A percentile compares a stretch with the other conserved stretches of the same genome.
phyloP scores from a whole-genome alignment of 768 basidiomycete species.

The Leccinum truebloodii region DNA sequence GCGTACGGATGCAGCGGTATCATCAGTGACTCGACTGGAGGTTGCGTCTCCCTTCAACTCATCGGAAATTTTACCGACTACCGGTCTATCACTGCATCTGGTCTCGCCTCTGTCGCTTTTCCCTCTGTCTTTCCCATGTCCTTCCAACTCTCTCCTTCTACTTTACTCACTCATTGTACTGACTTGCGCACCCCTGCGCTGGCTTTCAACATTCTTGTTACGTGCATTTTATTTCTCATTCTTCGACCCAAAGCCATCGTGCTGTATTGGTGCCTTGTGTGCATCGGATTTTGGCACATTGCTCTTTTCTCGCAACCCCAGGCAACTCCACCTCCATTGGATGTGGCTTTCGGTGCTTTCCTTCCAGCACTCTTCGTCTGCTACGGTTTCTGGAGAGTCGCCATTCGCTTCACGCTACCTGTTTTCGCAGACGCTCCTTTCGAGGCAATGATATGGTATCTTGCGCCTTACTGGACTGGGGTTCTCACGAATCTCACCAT shows the following conservation, averaged over 20 bases:
- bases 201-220: constrained; percentile 70
- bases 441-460: constrained; percentile 73
- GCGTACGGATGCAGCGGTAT: constrained; percentile 50
- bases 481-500: constrained; percentile 72
- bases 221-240: constrained; percentile 66
- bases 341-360: constrained; percentile 74
- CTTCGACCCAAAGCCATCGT: constrained; percentile 71
- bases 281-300: constrained; percentile 86
- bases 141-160: constrained; percentile 53
- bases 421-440: constrained; percentile 66
- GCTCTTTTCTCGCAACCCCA: constrained; percentile 76
- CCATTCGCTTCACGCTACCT: constrained; percentile 74
- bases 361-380: constrained; percentile 76
- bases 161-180: constrained; percentile 58
- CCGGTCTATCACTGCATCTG: constrained; percentile 55
- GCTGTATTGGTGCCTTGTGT: constrained; percentile 75
- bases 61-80: constrained; percentile 75
- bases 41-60: constrained; percentile 72
- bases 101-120: constrained; percentile 72
- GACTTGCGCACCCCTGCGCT: constrained; percentile 73
- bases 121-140: constrained; percentile 74
- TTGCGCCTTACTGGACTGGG: constrained; percentile 78
- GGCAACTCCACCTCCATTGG: constrained; percentile 64
- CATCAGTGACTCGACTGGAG: constrained; percentile 63
- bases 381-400: constrained; percentile 77